A percentile compares a stretch with the other conserved stretches of the same genome.
These are phyloP conservation scores for Cylindrotheca fusiformis DNA, from an alignment of 108 stramenopile species.

Conservation along the genomic window DNA sequence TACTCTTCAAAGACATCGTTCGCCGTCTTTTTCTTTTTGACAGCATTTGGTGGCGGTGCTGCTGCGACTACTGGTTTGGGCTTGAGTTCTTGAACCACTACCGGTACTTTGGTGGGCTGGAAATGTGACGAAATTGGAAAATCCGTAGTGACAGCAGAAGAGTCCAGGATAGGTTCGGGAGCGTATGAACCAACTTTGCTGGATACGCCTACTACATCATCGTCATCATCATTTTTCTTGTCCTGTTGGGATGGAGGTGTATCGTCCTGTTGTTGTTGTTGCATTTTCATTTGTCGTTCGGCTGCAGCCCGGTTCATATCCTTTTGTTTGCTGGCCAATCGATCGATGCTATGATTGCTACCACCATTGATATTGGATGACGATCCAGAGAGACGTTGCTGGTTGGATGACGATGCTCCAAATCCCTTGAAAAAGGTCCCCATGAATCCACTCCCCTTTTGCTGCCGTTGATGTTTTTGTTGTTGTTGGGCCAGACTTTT, in stretches of 20 bases:
- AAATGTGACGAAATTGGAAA: conserved; percentile 1
- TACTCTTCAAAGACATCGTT: conserved; percentile 29
- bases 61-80: conserved; percentile 3
- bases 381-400: neutral
- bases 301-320: conserved; percentile 34
- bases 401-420: conserved; percentile 7
- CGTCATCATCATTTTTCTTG: conserved; percentile 7
- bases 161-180: conserved; percentile 2
- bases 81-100: neutral
- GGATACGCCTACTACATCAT: conserved; percentile 15
- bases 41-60: neutral
- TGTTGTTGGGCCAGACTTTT: conserved; percentile 19
- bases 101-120: neutral
- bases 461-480: conserved; percentile 3
- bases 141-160: conserved; percentile 4
- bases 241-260: neutral
- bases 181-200: conserved; percentile 7
- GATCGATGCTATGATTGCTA: conserved; percentile 19
- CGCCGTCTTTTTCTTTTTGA: conserved; percentile 26
- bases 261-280: conserved; percentile 17
- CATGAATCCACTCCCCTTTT: conserved; percentile 30
- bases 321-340: conserved; percentile 26
- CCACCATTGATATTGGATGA: too few relatives aligned
- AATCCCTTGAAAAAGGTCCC: conserved; percentile 43
- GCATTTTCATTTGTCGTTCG: conserved; percentile 9